These are phyloP conservation scores for Penicillium macrosclerotiorum DNA, from an alignment of 495 filamentous ascomycete species.

Conservation along the genomic window DNA sequence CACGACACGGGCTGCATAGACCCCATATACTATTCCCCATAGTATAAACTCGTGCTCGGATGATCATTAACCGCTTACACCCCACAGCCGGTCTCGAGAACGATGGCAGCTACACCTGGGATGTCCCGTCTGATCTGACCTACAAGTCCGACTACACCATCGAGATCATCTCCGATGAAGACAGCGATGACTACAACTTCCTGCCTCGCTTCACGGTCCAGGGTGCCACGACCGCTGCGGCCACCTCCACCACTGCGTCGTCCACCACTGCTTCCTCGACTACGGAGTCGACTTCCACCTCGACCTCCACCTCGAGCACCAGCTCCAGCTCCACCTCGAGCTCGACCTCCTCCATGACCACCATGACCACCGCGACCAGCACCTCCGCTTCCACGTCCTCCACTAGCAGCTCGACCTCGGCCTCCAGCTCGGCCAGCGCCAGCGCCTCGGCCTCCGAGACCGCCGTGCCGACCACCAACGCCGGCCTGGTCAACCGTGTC, in stretches of 20 bases:
- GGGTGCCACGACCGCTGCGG: constrained; percentile 41
- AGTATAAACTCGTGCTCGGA: background rate
- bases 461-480: constrained; percentile 28
- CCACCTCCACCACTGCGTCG: constrained; percentile 19
- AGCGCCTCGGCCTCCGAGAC: constrained; percentile 19
- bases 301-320: constrained; percentile 20
- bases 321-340: constrained; percentile 4
- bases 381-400: constrained; percentile 6
- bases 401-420: constrained; percentile 32
- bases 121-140: constrained; percentile 40
- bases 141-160: constrained; percentile 55
- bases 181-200: constrained; percentile 53
- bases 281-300: constrained; percentile 25
- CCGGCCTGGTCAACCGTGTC: constrained; percentile 34
- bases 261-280: constrained; percentile 30
- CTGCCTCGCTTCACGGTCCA: constrained; percentile 56
- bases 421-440: constrained; percentile 28
- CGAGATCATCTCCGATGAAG: constrained; percentile 51
- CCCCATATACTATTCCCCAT: constrained; percentile 11
- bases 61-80: background rate
- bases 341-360: constrained; percentile 1
- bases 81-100: constrained; percentile 51
- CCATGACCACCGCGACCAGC: constrained; percentile 5
- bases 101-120: constrained; percentile 57
- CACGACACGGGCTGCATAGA: too few relatives aligned